Percentiles rank a stretch among this genome's conserved stretches.
phyloP scores from a whole-genome alignment of 2,329 filamentous ascomycete species.

The Ophiognomonia clavigignenti-juglandacearum region DNA sequence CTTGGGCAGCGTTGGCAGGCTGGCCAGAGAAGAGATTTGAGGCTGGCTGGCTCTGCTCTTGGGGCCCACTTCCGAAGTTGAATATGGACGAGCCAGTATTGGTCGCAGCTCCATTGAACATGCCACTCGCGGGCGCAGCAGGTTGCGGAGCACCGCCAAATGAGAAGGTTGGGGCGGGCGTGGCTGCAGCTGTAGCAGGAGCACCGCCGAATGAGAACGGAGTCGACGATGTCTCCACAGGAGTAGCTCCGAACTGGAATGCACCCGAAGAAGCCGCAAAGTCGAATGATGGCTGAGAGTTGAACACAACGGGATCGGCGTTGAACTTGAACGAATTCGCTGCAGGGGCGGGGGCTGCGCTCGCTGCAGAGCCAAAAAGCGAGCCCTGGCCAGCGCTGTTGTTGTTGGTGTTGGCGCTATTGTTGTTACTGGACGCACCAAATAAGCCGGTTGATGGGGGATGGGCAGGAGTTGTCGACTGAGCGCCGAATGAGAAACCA shows the following conservation, averaged over 20 bases:
- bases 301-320: constrained; percentile 18
- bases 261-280: constrained; percentile 30
- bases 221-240: background rate
- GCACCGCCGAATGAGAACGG: constrained; percentile 14
- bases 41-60: constrained; percentile 21
- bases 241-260: constrained; percentile 19
- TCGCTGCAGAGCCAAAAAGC: constrained; percentile 22
- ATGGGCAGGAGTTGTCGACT: background rate
- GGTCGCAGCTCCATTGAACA: constrained; percentile 14
- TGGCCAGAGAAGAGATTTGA: constrained; percentile 23
- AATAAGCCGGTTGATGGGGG: constrained; percentile 8
- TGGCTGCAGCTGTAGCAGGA: background rate
- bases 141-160: constrained; percentile 15
- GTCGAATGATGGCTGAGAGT: constrained; percentile 26
- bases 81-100: constrained; percentile 28
- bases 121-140: constrained; percentile 15
- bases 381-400: constrained; percentile 12
- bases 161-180: constrained; percentile 6
- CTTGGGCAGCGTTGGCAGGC: constrained; percentile 22
- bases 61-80: constrained; percentile 28
- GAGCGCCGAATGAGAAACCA: constrained; percentile 12
- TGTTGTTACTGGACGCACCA: constrained; percentile 13
- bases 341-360: constrained; percentile 11
- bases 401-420: constrained; percentile 13
- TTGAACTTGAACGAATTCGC: constrained; percentile 35